These are phyloP conservation scores for Parsonsia alboflavescens DNA, from an alignment of 257 asterid species.

Conservation along the genomic window DNA sequence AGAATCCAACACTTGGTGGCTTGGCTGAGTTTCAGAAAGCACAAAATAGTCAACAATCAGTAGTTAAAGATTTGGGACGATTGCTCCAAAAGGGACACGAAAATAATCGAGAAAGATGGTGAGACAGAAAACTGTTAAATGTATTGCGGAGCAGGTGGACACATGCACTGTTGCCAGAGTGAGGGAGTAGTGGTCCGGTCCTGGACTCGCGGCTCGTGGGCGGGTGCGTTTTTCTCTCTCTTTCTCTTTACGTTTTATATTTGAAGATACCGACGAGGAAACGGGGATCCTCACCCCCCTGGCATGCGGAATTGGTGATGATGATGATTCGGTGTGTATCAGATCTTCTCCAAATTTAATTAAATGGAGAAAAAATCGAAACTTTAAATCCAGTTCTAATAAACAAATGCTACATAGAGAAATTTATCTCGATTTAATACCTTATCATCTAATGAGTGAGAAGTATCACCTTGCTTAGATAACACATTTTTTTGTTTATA, in stretches of 20 bases:
- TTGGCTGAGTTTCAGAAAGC: not conserved
- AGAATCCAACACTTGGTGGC: not conserved
- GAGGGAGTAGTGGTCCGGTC: not conserved
- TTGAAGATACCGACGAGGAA: no score
- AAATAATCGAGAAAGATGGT: not conserved
- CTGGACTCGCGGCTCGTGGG: not conserved
- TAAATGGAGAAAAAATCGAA: no score
- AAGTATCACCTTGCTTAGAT: no score
- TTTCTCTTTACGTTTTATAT: not conserved
- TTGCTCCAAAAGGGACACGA: not conserved
- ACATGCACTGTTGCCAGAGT: not conserved
- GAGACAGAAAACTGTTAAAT: not conserved
- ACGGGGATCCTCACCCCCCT: no score
- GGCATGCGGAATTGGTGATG: no score
- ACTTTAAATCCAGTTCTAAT: no score
- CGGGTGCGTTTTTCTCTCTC: not conserved
- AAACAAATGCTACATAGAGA: no score
- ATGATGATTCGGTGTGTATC: no score
- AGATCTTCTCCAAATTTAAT: no score
- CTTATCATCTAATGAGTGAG: no score
- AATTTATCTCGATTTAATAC: no score
- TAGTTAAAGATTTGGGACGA: constrained; percentile 20
- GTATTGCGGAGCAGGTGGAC: constrained; percentile 2
- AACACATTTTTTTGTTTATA: no score
- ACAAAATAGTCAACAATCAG: constrained; percentile 23